Evolutionary conservation across 306 rosid genomes (phyloP), one percentile per base, ranked within the genome.

Genomic region (Canavalia gladiata): DNA sequence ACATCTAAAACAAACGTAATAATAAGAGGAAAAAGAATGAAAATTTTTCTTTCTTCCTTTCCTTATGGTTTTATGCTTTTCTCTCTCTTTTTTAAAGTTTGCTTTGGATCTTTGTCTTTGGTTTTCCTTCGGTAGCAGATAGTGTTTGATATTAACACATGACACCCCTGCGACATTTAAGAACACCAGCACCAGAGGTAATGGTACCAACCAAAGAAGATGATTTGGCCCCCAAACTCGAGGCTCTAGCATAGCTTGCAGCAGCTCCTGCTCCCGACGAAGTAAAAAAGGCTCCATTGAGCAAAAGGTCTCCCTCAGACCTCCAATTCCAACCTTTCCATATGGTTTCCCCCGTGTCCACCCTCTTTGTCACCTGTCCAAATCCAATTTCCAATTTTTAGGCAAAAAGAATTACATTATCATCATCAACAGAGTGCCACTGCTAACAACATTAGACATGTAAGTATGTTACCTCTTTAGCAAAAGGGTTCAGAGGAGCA

Each of bases 291-390:
- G 99, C 99, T 72, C 98, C 99, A 82, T 95, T 93, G 25, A 95
- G 90, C 86, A 95, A 0, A 43, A 95, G 94, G 86, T 95, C 99
- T 85, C 99, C 98, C 46, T 91, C 94, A 33, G 99, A 91, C 70
- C 99, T 90, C 99, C 99, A 95, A 66, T 95, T 95, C 99, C 99
- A 95, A 6, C 66, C 51, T 83, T 41, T 95, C 99, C 99, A 95
- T n/a, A 6, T 1, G 7, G 86, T 47, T 6, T 25, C 1, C 1
- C 41, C 39, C 1, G 92, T 80, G 1, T 80, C 85, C 33, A 95
- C 98, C 68, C 99, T 87, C 91, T 95, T 92, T 57, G 99, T 95
- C 18, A 95, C 99, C 99, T 95, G 89, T 50, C 50, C 68, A 81
- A 4, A 55, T 68, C 58, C 69, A 55, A 63, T 86, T 42, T 13